phyloP scores from a whole-genome alignment of 208 protist species.

The Porcisia hertigi region DNA sequence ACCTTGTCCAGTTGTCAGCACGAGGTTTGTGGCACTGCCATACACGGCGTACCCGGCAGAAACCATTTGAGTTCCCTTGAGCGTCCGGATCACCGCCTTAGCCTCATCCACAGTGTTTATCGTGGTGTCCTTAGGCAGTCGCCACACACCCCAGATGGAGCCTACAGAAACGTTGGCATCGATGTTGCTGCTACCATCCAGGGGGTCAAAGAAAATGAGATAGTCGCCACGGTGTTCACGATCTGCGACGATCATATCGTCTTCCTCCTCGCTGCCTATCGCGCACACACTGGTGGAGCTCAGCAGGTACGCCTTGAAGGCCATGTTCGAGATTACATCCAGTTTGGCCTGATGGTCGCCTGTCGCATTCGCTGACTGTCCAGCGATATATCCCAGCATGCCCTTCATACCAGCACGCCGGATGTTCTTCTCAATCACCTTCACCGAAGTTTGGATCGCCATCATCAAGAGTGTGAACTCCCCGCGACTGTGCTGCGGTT shows the following conservation, averaged over 20 bases:
- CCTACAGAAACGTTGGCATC: slow-evolving; percentile 97
- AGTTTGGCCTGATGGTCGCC: slow-evolving; percentile 88
- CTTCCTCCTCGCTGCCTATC: slow-evolving; percentile 88
- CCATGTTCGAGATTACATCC: slow-evolving; percentile 86
- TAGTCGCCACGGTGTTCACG: slow-evolving; percentile 79
- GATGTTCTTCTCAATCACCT: slow-evolving; percentile 89
- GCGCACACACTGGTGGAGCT: slow-evolving; percentile 68
- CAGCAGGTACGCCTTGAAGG: slow-evolving; percentile 87
- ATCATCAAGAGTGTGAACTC: slow-evolving; percentile 92
- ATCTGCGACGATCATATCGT: slow-evolving; percentile 72
- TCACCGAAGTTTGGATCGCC: slow-evolving; percentile 87
- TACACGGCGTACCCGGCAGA: slow-evolving; percentile 96
- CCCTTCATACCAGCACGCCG: slow-evolving; percentile 82
- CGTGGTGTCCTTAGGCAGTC: slow-evolving; percentile 71
- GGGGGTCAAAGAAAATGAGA: slow-evolving; percentile 95
- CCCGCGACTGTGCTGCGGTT: slow-evolving; percentile 73
- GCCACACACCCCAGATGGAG: slow-evolving; percentile 92
- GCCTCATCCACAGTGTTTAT: slow-evolving; percentile 78
- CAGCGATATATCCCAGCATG: slow-evolving; percentile 75
- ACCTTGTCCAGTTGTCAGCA: slow-evolving; percentile 90
- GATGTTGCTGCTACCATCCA: slow-evolving; percentile 97
- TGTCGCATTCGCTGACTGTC: slow-evolving; percentile 61
- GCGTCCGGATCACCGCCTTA: slow-evolving; percentile 62
- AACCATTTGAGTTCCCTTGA: slow-evolving; percentile 76
- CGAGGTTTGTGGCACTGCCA: slow-evolving; percentile 93